Conservation (phyloP, 2,329 filamentous ascomycete genomes). For the Pyricularia sp. region DNA sequence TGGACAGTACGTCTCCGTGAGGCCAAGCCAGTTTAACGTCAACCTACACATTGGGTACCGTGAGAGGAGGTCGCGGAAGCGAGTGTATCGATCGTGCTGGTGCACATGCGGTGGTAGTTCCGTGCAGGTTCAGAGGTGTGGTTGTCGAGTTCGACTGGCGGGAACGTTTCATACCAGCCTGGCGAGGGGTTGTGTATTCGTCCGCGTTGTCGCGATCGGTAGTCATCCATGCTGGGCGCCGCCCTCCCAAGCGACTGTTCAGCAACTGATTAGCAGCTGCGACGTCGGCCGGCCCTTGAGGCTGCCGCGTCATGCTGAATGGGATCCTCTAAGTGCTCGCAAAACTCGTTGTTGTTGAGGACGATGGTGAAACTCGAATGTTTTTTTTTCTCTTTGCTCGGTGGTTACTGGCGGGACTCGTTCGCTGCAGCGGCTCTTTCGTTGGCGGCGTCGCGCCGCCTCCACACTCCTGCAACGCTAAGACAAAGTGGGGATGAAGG, state of each 20-base stretch:
- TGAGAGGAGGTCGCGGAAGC: not conserved
- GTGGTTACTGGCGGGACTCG: not conserved
- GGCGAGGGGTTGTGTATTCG: not conserved
- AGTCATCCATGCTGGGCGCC: not conserved
- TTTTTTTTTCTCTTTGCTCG: not conserved
- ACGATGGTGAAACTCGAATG: not conserved
- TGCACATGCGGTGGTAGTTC: not conserved
- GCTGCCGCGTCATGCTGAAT: not conserved
- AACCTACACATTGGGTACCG: not conserved
- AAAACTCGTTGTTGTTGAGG: not conserved
- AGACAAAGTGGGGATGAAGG: not conserved
- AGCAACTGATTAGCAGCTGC: not conserved
- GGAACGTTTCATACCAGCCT: not conserved
- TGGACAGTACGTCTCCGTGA: not conserved
- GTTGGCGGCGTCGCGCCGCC: not conserved
- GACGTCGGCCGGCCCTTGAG: slow-evolving; percentile 1
- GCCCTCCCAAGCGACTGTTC: not conserved
- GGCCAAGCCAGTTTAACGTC: not conserved
- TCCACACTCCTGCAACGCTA: not conserved
- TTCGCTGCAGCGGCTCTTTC: not conserved
- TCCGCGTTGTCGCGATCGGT: not conserved
- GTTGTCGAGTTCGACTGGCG: not conserved
- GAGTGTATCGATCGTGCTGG: not conserved
- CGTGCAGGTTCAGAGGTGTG: not conserved
- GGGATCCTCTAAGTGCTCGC: not conserved